phyloP scores from a whole-genome alignment of 495 filamentous ascomycete species.

The Lophiotrema nucula region DNA sequence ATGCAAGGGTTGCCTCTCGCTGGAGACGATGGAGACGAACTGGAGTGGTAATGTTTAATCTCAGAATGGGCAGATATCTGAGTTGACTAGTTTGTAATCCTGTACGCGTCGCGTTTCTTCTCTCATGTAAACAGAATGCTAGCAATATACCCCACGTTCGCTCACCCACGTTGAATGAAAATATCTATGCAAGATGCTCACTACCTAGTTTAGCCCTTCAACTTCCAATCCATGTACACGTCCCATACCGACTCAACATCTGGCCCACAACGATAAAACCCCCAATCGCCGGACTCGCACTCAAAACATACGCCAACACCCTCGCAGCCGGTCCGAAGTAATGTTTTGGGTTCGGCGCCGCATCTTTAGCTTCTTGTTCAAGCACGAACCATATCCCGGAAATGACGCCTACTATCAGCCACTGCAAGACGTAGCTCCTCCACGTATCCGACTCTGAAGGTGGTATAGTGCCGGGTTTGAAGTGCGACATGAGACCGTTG shows the following conservation, averaged over 20 bases:
- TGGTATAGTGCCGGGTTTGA: neutral
- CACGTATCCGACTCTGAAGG: neutral
- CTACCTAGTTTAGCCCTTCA: too few species aligned
- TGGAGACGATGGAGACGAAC: too few species aligned
- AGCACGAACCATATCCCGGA: constrained; percentile 11
- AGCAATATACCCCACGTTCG: too few species aligned
- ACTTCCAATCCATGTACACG: constrained; percentile 15
- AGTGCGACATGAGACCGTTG: constrained; percentile 11
- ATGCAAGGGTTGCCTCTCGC: too few species aligned
- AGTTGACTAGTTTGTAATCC: too few species aligned
- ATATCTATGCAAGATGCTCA: too few species aligned
- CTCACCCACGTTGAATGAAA: too few species aligned
- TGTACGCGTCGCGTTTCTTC: too few species aligned
- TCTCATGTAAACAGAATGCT: too few species aligned
- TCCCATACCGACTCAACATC: constrained; percentile 23
- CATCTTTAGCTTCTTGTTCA: constrained; percentile 7
- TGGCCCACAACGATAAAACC: constrained; percentile 22
- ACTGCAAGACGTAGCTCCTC: constrained; percentile 11
- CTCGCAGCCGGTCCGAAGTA: neutral
- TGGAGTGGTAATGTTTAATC: too few species aligned
- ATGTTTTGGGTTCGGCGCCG: neutral
- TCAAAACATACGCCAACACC: neutral
- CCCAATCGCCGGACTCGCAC: constrained; percentile 17
- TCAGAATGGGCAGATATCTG: too few species aligned
- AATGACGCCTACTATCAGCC: constrained; percentile 16